Evolutionary conservation across 164 flowering plant genomes (phyloP), one percentile per base, ranked within the genome.

Genomic region (Dillenia suffruticosa): DNA sequence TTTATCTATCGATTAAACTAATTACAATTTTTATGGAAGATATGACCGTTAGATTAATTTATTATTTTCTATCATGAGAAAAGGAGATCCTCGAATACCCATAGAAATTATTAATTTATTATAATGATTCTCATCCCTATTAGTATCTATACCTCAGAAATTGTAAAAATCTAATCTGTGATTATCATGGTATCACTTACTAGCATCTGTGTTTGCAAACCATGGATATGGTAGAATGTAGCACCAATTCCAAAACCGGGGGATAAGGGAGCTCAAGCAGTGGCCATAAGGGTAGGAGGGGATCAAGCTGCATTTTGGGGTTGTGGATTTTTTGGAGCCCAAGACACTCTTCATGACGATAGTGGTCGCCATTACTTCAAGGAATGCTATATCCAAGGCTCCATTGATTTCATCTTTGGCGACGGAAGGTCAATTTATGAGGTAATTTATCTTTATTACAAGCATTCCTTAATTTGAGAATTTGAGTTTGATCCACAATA

Each of bases 321-420:
- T 2, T 94, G 98, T 61, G 97, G 97, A 7, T 90, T 94, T 72
- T 90, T 90, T 45, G 95, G 97, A 59, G 85, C 90, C 0, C 97
- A 94, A 64, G 96, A 90, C 75, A 94, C 98, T 3, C 96, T 94
- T 62, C 98, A 90, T 56, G 98, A 94, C 53, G 98, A 90, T 47
- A 75, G 65, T 45, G 98, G 98, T 19, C 81, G 96, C 15, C 98
- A 94, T 73, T 94, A 89, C 74, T 94, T 90, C 77, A 87, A 68
- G 66, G 97, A 90, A 10, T 94, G 97, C 65, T 86, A 79, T 56
- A 86, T 94, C 55, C 97, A 94, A 65, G 98, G 98, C 12, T 89
- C 97, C 59, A 87, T 90, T 10, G 98, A 94, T 70, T 90, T 94
- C 77, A 77, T 94, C 62, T 94, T 93, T 14, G 97, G 98, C 59